Percentiles rank a stretch among this genome's conserved stretches.
Conservation (phyloP, 192 early-diverging fungal species). For the Backusella australiensis region DNA sequence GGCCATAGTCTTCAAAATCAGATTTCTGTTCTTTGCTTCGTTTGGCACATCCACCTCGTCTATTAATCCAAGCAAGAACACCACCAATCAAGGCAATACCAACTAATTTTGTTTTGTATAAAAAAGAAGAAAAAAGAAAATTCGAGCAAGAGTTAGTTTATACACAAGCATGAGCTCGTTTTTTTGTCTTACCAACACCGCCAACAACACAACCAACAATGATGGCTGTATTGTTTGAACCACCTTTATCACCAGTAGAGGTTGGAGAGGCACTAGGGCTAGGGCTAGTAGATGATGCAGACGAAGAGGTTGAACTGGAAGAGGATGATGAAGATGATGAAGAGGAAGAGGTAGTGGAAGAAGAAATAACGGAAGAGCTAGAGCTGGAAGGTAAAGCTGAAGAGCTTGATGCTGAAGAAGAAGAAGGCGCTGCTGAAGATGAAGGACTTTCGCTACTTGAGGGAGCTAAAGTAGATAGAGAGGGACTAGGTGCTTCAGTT, state of each 20-base stretch:
- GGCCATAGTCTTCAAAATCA: constrained; percentile 14
- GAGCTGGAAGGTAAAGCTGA: constrained; percentile 5
- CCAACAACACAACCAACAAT: constrained; percentile 25
- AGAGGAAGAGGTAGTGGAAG: background rate
- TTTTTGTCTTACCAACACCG: constrained; percentile 28
- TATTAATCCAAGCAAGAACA: constrained; percentile 26
- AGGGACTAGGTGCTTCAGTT: background rate
- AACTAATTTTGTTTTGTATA: constrained; percentile 5
- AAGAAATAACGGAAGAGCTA: background rate
- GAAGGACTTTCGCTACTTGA: background rate
- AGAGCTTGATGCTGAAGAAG: background rate
- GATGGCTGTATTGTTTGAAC: constrained; percentile 10
- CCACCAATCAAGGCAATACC: constrained; percentile 31
- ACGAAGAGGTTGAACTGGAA: background rate
- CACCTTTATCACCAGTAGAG: background rate
- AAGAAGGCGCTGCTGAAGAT: background rate
- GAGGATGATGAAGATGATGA: background rate
- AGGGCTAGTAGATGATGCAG: background rate
- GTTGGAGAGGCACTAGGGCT: background rate
- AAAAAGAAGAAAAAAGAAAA: background rate
- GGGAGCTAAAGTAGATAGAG: background rate
- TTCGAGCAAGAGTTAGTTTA: background rate
- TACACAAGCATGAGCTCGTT: background rate
- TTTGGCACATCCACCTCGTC: constrained; percentile 26
- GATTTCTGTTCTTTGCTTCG: background rate